A percentile compares a stretch with the other conserved stretches of the same genome.
These are phyloP conservation scores for Telopea speciosissima DNA, from an alignment of 177 flowering plant genomes.

Conservation along the genomic window DNA sequence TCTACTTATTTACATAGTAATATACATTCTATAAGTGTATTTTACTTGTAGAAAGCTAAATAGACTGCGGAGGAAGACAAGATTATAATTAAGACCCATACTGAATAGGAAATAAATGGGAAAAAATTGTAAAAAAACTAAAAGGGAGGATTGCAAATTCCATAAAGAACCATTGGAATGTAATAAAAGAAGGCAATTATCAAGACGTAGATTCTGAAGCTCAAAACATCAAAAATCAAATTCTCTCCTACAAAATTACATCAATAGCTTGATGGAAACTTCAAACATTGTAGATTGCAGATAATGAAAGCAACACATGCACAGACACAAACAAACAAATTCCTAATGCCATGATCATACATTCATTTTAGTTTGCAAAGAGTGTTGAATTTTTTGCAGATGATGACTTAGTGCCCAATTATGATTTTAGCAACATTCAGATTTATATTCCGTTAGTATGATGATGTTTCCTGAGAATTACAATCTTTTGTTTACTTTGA, in stretches of 20 bases:
- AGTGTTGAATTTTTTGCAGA: too few species aligned
- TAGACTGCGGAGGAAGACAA: conserved; percentile 66
- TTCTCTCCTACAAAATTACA: too few species aligned
- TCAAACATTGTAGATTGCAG: background rate
- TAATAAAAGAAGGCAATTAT: conserved; percentile 51
- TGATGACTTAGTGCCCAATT: too few species aligned
- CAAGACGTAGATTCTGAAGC: conserved; percentile 28
- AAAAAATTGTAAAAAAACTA: conserved; percentile 63
- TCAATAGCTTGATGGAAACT: conserved; percentile 25
- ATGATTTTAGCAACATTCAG: too few species aligned
- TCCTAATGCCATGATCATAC: background rate
- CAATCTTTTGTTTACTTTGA: conserved; percentile 19
- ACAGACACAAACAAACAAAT: background rate
- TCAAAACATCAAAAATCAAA: conserved; percentile 9
- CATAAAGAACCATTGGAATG: conserved; percentile 80
- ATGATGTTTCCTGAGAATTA: too few species aligned
- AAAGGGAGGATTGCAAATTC: too few species aligned
- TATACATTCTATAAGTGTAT: too few species aligned
- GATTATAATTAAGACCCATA: conserved; percentile 46
- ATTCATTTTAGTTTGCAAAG: background rate
- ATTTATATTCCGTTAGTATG: too few species aligned
- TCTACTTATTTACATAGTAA: background rate
- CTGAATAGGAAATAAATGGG: conserved; percentile 63
- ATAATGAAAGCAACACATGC: background rate
- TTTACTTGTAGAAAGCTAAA: conserved; percentile 41